Evolutionary conservation across 2,329 filamentous ascomycete genomes (phyloP), one percentile per base, ranked within the genome.

Genomic region (Orbilia quercus): DNA sequence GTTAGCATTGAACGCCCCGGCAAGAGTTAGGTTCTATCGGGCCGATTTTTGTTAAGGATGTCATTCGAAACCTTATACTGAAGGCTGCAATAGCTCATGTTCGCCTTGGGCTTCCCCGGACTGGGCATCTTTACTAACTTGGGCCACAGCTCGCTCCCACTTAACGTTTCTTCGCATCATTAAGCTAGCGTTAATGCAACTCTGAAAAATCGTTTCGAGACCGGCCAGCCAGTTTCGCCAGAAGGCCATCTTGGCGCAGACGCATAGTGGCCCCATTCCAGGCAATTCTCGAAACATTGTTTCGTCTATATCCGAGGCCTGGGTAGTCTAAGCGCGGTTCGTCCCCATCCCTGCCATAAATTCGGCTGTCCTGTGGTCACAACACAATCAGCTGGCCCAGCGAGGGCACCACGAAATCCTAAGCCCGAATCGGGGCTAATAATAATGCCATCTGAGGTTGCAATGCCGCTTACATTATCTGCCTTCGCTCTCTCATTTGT

Each of bases 101-200:
- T 57, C 63, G 63, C 63, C 44, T 67, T 67, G 22, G 45, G n/a
- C 50, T 67, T 58, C 63, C 63, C 12, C 25, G 36, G 45, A 53
- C 14, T 51, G 14, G 36, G 36, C 34, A 40, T 16, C 18, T 44
- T 28, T 44, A 2, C 53, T 57, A 12, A 2, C 20, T 14, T 14
- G 31, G 28, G 31, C 12, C 11, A 7, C 36, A 7, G 36, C 36
- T 14, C 36, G 11, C 9, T 38, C 57, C 44, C 11, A 47, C 34
- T 6, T 12, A 16, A 20, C 28, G 5, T 28, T 50, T 12, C 1
- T 2, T 48, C 25, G 12, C 14, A 6, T 28, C 25, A 1, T 36
- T 28, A 12, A 20, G 25, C 22, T 16, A 9, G 36, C 28, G 38
- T 38, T 23, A 31, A 23, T 45, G 34, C 9, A 28, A 16, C 22